Conservation (phyloP, 805 yeast genomes). For the Kodamaea fukazawae region DNA sequence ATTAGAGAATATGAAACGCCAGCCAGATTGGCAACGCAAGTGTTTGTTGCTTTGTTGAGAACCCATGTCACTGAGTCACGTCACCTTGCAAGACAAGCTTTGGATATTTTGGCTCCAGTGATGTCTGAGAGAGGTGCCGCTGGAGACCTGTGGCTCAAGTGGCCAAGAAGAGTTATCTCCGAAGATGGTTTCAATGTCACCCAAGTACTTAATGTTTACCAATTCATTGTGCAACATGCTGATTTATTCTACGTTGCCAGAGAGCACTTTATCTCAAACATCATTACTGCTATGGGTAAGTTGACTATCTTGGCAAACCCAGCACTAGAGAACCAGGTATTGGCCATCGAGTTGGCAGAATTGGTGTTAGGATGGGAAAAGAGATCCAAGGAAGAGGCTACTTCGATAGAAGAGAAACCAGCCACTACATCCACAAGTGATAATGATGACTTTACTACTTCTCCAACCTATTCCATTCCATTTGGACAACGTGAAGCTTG, state of each 20-base stretch:
- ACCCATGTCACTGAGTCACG: constrained; percentile 85
- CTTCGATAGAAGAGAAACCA: constrained; percentile 2
- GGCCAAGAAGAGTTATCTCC: constrained; percentile 89
- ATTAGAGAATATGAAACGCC: constrained; percentile 88
- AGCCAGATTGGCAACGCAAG: constrained; percentile 81
- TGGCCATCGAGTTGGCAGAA: constrained; percentile 89
- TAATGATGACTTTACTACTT: constrained; percentile 41
- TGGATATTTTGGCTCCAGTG: constrained; percentile 86
- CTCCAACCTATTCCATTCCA: constrained; percentile 59
- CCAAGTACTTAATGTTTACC: constrained; percentile 84
- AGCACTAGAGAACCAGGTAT: constrained; percentile 72
- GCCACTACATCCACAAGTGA: constrained; percentile 4
- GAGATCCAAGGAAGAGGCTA: constrained; percentile 30
- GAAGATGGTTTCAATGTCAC: constrained; percentile 87
- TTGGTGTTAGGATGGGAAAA: constrained; percentile 84
- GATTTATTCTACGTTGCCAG: constrained; percentile 82
- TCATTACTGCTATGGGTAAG: constrained; percentile 90
- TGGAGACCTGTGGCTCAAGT: constrained; percentile 76
- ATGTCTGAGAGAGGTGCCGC: constrained; percentile 64
- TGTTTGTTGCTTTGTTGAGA: constrained; percentile 83
- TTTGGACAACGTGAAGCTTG: constrained; percentile 84
- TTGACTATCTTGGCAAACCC: constrained; percentile 75
- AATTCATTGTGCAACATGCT: constrained; percentile 82
- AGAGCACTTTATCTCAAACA: constrained; percentile 84
- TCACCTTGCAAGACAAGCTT: constrained; percentile 77